Evolutionary conservation across 2,329 filamentous ascomycete genomes (phyloP).

Genomic region (Penicillium sp.): DNA sequence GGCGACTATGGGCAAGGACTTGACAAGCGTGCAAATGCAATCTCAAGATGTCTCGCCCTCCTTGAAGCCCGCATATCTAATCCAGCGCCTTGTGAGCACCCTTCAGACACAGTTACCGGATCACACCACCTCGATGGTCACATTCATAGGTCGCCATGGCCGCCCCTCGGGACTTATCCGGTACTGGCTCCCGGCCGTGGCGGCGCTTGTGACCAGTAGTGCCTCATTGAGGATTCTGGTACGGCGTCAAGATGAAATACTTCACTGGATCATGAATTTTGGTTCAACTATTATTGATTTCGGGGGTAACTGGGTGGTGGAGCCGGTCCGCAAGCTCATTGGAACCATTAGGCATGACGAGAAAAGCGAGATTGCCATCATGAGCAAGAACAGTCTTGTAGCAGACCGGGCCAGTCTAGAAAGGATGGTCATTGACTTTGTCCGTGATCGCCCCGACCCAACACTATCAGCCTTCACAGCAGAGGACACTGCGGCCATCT

Average conservation of each 20-base stretch:
- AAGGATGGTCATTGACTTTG: slow-evolving; percentile 97
- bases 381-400: slow-evolving; percentile 86
- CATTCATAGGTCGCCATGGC: slow-evolving; percentile 60
- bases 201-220: slow-evolving; percentile 72
- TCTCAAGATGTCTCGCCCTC: slow-evolving; percentile 17
- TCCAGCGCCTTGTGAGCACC: slow-evolving; percentile 48
- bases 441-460: slow-evolving; percentile 66
- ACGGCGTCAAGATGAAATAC: slow-evolving; percentile 67
- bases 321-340: slow-evolving; percentile 75
- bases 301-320: slow-evolving; percentile 92
- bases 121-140: slow-evolving; percentile 55
- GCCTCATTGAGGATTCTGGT: slow-evolving; percentile 75
- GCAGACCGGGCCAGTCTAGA: slow-evolving; percentile 89
- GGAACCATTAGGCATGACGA: slow-evolving; percentile 90
- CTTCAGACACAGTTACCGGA: slow-evolving; percentile 62
- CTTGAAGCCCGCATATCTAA: slow-evolving; percentile 38
- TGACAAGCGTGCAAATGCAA: slow-evolving; percentile 42
- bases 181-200: slow-evolving; percentile 77
- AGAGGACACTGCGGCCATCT: slow-evolving; percentile 65
- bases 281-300: slow-evolving; percentile 79
- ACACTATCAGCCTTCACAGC: slow-evolving; percentile 50
- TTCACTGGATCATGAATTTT: slow-evolving; percentile 72
- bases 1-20: slow-evolving; percentile 56
- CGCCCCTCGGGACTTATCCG: slow-evolving; percentile 68
- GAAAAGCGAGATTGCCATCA: slow-evolving; percentile 88